Evolutionary conservation across 1,139 yeast genomes (phyloP).

Genomic region (Yamadazyma songkhlaensis): DNA sequence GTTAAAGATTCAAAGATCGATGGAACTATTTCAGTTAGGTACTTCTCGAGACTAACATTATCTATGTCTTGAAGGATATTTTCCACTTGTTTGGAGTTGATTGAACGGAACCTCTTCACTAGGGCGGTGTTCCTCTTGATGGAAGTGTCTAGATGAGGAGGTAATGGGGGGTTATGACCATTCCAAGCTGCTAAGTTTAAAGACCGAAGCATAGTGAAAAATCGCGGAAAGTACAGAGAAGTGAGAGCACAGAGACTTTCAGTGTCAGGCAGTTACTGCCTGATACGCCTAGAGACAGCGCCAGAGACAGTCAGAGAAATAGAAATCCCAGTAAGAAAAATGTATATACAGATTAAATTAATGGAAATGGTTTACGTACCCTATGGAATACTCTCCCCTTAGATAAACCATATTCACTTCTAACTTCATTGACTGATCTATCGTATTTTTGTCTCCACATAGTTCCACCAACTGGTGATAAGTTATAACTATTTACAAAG

Average conservation of each 20-base stretch:
- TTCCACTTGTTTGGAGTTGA: conserved; percentile 38
- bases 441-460: conserved; percentile 90
- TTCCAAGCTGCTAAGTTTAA: conserved; percentile 54
- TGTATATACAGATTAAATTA: conserved; percentile 1
- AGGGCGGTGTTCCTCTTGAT: conserved; percentile 83
- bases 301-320: not conserved
- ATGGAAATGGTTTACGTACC: conserved; percentile 26
- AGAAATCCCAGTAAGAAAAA: not conserved
- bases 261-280: too few species aligned
- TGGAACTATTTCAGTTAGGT: conserved; percentile 66
- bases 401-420: conserved; percentile 70
- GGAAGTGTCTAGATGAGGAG: conserved; percentile 62
- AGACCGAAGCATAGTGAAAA: too few species aligned
- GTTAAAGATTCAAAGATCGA: conserved; percentile 64
- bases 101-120: conserved; percentile 64
- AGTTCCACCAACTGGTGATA: conserved; percentile 85
- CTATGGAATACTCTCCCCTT: conserved; percentile 73
- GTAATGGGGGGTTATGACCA: conserved; percentile 31
- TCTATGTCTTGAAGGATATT: conserved; percentile 59
- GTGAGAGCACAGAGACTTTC: too few species aligned
- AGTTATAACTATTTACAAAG: conserved; percentile 53
- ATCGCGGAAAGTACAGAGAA: too few species aligned
- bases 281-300: too few species aligned
- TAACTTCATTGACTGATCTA: conserved; percentile 62
- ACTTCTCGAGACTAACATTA: conserved; percentile 68